Evolutionary conservation across 2,329 filamentous ascomycete genomes (phyloP).

Genomic region (Colletotrichum shisoi): DNA sequence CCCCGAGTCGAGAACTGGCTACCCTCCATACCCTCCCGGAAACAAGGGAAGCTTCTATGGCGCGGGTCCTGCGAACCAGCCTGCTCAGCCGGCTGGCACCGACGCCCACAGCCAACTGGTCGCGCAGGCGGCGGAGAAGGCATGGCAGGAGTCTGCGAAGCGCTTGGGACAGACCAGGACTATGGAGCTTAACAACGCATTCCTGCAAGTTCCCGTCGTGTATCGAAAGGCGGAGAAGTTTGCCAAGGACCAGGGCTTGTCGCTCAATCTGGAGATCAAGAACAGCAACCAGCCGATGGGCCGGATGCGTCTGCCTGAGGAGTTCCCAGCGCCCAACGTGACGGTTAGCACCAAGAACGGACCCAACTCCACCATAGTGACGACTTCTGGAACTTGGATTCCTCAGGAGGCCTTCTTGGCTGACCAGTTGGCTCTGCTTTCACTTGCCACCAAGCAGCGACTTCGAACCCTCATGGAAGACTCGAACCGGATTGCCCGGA

Average conservation of each 20-base stretch:
- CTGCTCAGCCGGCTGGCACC: slow-evolving; percentile 56
- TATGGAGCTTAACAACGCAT: slow-evolving; percentile 76
- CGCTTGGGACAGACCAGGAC: slow-evolving; percentile 67
- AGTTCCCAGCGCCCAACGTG: slow-evolving; percentile 61
- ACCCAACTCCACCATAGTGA: slow-evolving; percentile 69
- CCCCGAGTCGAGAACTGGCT: slow-evolving; percentile 60
- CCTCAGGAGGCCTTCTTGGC: slow-evolving; percentile 78
- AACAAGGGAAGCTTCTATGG: slow-evolving; percentile 68
- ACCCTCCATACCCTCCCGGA: slow-evolving; percentile 63
- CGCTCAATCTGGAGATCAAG: slow-evolving; percentile 65
- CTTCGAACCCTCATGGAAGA: slow-evolving; percentile 80
- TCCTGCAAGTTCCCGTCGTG: slow-evolving; percentile 70
- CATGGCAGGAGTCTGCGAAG: slow-evolving; percentile 71
- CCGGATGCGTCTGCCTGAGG: slow-evolving; percentile 59
- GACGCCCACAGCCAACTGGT: slow-evolving; percentile 69
- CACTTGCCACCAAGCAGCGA: slow-evolving; percentile 82
- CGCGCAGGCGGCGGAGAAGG: slow-evolving; percentile 69
- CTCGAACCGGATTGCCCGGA: slow-evolving; percentile 72
- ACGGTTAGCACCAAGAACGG: slow-evolving; percentile 64
- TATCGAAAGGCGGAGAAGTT: slow-evolving; percentile 67
- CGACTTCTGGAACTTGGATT: slow-evolving; percentile 73
- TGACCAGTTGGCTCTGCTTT: slow-evolving; percentile 83
- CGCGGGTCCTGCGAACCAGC: slow-evolving; percentile 71
- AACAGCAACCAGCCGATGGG: slow-evolving; percentile 54
- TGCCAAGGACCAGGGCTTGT: slow-evolving; percentile 65